Evolutionary conservation across 768 basidiomycete genomes (phyloP).

Genomic region (Rhodotorula babjevae): DNA sequence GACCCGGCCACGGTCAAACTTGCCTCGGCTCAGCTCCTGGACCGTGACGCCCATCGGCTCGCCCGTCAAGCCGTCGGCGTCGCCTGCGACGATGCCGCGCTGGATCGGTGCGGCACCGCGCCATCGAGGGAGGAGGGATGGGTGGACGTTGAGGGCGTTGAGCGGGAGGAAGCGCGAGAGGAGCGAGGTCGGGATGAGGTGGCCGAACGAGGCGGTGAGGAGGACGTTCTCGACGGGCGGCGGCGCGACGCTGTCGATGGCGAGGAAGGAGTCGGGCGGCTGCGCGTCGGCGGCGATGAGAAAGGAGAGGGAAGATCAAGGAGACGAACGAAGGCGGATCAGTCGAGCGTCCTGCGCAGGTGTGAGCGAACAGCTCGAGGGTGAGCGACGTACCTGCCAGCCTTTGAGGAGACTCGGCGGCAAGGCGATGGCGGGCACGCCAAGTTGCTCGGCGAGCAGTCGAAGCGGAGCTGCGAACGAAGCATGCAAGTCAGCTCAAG

Average conservation of each 20-base stretch:
- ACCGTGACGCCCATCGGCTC: conserved; percentile 28
- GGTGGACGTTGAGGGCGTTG: conserved; percentile 42
- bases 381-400: conserved; percentile 25
- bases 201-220: conserved; percentile 43
- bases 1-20: conserved; percentile 32
- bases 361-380: too few relatives aligned
- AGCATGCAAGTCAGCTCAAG: not conserved
- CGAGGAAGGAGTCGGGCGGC: not conserved
- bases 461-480: conserved; percentile 24
- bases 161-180: conserved; percentile 34
- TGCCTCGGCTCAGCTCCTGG: conserved; percentile 26
- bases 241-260: not conserved
- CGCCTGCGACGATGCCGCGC: conserved; percentile 38
- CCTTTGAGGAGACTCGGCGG: conserved; percentile 28
- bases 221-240: conserved; percentile 30
- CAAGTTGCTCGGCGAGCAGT: conserved; percentile 30
- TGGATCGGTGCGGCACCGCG: conserved; percentile 43
- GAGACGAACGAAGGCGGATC: not conserved
- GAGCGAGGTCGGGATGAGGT: conserved; percentile 39
- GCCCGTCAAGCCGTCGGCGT: conserved; percentile 6
- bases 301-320: too few relatives aligned
- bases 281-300: not conserved
- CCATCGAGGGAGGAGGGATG: conserved; percentile 40
- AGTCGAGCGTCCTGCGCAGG: not conserved
- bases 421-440: conserved; percentile 3